These are phyloP conservation scores for Echinochloa phyllopogon DNA, from an alignment of 176 grass and related monocot species.

Conservation along the genomic window DNA sequence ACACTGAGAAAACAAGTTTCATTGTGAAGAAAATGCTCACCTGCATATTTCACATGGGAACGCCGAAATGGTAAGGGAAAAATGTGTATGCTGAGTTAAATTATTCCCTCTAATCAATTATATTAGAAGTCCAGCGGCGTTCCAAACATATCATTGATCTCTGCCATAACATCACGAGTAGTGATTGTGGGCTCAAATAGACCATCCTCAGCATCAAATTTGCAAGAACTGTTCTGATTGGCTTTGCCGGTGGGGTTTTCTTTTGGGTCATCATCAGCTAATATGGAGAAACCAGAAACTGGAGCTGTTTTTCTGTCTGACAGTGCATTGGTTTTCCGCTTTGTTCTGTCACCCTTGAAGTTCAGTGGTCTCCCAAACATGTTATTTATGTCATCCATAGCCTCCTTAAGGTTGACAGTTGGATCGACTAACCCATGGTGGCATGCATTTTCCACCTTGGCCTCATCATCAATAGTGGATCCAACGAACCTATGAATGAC, in stretches of 20 bases:
- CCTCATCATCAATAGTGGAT: constrained; percentile 70
- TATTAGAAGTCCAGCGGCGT: constrained; percentile 76
- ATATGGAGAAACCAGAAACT: constrained; percentile 64
- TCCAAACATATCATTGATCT: constrained; percentile 93
- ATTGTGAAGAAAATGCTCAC: constrained; percentile 21
- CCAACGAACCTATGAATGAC: constrained; percentile 86
- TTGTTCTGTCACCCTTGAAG: constrained; percentile 62
- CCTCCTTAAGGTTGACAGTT: constrained; percentile 87
- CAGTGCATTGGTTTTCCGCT: constrained; percentile 39
- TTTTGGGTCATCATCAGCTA: constrained; percentile 65
- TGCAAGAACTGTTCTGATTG: constrained; percentile 36
- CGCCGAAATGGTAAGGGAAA: neutral
- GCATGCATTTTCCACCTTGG: constrained; percentile 89
- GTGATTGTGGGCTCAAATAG: constrained; percentile 93
- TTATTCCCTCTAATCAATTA: neutral
- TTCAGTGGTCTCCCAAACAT: constrained; percentile 91
- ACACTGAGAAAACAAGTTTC: neutral
- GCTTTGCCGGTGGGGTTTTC: constrained; percentile 36
- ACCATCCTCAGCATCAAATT: constrained; percentile 49
- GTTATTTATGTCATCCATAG: constrained; percentile 90
- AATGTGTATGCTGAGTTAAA: constrained; percentile 5
- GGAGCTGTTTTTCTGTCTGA: constrained; percentile 50
- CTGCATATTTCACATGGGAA: constrained; percentile 32
- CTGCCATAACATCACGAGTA: constrained; percentile 78
- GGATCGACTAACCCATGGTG: constrained; percentile 89